A percentile compares a stretch with the other conserved stretches of the same genome.
Evolutionary conservation across 495 filamentous ascomycete genomes (phyloP).

Genomic region (Cryomyces antarcticus): DNA sequence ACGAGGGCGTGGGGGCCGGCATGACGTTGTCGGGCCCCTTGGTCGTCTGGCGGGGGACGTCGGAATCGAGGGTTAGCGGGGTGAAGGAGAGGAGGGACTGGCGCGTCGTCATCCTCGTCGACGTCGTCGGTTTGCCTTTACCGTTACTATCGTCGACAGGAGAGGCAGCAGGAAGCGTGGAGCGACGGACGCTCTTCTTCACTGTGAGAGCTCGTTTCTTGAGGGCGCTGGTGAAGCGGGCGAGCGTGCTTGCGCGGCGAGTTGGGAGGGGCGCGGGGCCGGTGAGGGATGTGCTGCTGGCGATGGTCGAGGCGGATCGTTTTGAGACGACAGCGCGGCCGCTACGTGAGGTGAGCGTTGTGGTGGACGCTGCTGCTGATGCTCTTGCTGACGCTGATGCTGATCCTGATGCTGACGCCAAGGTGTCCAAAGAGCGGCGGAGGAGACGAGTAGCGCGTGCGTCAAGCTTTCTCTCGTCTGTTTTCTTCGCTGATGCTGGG

Average conservation of each 20-base stretch:
- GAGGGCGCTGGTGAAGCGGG: not conserved
- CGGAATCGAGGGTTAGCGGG: not conserved
- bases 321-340: too few relatives aligned
- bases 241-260: not conserved
- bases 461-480: not conserved
- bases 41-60: not conserved
- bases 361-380: too few relatives aligned
- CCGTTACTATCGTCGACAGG: not conserved
- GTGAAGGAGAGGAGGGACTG: not conserved
- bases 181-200: not conserved
- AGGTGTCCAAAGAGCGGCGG: not conserved
- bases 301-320: too few relatives aligned
- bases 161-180: not conserved
- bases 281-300: too few relatives aligned
- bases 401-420: not conserved
- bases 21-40: not conserved
- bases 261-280: not conserved
- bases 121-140: not conserved
- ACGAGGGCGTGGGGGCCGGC: not conserved
- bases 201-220: not conserved
- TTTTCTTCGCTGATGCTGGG: not conserved
- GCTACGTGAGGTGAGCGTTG: too few relatives aligned
- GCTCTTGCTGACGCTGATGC: too few relatives aligned
- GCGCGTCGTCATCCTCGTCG: not conserved
- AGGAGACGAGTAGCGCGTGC: not conserved